Percentiles rank a stretch among this genome's conserved stretches.
Evolutionary conservation across 2,329 filamentous ascomycete species (phyloP).

Genomic region (Whalleya microplaca): DNA sequence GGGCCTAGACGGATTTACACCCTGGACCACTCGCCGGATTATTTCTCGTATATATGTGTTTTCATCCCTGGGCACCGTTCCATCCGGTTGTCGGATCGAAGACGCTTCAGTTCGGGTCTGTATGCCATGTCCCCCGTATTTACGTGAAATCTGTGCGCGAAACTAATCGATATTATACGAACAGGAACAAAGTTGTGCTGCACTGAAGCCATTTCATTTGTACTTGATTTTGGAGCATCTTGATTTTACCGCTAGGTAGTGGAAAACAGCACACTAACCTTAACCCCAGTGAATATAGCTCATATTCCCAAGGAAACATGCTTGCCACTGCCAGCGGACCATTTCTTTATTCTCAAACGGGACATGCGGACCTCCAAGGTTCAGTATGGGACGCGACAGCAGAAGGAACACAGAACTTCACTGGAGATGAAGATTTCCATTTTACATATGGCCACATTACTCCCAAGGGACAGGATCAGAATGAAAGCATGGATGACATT

Average conservation of each 20-base stretch:
- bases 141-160: slow-evolving; percentile 10
- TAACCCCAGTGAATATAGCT: slow-evolving; percentile 59
- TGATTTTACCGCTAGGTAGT: slow-evolving; percentile 39
- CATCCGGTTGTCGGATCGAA: slow-evolving; percentile 23
- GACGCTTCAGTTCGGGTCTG: slow-evolving; percentile 42
- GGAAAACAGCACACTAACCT: slow-evolving; percentile 62
- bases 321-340: slow-evolving; percentile 53
- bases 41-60: slow-evolving; percentile 15
- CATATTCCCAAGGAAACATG: slow-evolving; percentile 54
- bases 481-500: slow-evolving; percentile 51
- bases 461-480: slow-evolving; percentile 53
- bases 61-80: slow-evolving; percentile 25
- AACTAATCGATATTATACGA: slow-evolving; percentile 40
- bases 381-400: slow-evolving; percentile 59
- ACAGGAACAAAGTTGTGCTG: slow-evolving; percentile 63
- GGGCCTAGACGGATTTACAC: slow-evolving; percentile 22
- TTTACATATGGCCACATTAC: slow-evolving; percentile 60
- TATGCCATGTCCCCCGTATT: slow-evolving; percentile 35
- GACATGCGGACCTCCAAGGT: slow-evolving; percentile 60
- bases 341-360: slow-evolving; percentile 64
- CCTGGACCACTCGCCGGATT: slow-evolving; percentile 30
- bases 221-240: slow-evolving; percentile 38
- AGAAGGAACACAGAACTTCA: slow-evolving; percentile 65
- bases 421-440: slow-evolving; percentile 60
- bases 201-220: slow-evolving; percentile 41